These are phyloP conservation scores for Aspergillus pseudonomiae DNA, from an alignment of 2,329 filamentous ascomycete genomes.

Conservation along the genomic window DNA sequence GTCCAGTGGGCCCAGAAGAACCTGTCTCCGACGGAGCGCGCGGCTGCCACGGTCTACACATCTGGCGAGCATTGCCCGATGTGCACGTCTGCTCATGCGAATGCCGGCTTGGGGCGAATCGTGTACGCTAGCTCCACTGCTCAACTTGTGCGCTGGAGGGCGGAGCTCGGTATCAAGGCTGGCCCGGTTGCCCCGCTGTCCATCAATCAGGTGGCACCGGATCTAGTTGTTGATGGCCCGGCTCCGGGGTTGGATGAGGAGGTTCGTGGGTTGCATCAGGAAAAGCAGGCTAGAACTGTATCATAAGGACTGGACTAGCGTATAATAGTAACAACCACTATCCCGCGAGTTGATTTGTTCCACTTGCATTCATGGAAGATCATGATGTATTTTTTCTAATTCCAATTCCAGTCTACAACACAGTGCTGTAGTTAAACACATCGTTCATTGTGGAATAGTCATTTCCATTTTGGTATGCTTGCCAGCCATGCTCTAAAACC, in stretches of 20 bases:
- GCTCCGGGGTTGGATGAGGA: constrained; percentile 13
- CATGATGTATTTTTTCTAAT: neutral
- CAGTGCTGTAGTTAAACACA: neutral
- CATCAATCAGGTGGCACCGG: constrained; percentile 18
- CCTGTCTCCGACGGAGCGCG: constrained; percentile 9
- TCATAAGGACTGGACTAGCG: neutral
- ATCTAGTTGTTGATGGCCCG: constrained; percentile 14
- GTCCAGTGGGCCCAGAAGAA: constrained; percentile 19
- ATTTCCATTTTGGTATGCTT: neutral
- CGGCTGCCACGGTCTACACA: constrained; percentile 18
- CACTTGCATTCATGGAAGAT: neutral
- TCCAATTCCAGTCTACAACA: neutral
- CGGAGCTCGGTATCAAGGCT: constrained; percentile 13
- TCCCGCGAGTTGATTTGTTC: neutral
- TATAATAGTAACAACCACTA: neutral
- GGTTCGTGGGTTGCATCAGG: constrained; percentile 18
- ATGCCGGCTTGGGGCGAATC: constrained; percentile 19
- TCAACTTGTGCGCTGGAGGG: constrained; percentile 16
- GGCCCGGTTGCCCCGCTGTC: constrained; percentile 20
- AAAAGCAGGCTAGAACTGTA: neutral
- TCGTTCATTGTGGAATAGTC: neutral
- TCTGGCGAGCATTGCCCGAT: constrained; percentile 23
- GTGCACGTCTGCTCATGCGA: constrained; percentile 18
- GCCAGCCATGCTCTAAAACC: neutral
- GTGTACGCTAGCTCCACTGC: constrained; percentile 19